phyloP scores from a whole-genome alignment of 2,329 filamentous ascomycete species.

The Aschersonia sp. region DNA sequence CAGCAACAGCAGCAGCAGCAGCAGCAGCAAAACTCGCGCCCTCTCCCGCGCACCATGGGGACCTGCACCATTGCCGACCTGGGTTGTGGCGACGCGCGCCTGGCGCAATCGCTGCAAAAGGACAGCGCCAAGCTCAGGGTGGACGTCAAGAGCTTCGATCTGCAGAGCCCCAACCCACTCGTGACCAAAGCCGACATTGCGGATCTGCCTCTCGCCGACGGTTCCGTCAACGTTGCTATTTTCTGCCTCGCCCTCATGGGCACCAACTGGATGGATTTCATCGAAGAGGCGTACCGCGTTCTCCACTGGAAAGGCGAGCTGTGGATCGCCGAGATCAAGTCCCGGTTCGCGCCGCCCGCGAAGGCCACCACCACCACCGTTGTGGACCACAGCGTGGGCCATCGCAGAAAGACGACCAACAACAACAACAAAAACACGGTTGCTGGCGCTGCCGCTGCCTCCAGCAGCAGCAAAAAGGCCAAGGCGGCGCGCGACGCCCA shows the following conservation, averaged over 20 bases:
- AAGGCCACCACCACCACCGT: conserved; percentile 19
- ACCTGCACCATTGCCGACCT: conserved; percentile 75
- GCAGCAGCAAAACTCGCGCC: conserved; percentile 13
- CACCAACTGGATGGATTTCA: conserved; percentile 93
- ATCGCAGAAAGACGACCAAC: conserved; percentile 37
- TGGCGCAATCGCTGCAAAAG: conserved; percentile 54
- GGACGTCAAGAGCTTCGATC: conserved; percentile 70
- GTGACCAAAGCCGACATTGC: conserved; percentile 86
- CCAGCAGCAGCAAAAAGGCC: conserved; percentile 23
- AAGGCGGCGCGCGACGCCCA: conserved; percentile 22
- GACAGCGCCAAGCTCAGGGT: conserved; percentile 54
- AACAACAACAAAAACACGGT: conserved; percentile 27
- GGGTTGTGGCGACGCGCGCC: conserved; percentile 81
- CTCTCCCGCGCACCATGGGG: conserved; percentile 59
- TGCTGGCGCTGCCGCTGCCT: too few species aligned
- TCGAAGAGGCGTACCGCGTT: conserved; percentile 89
- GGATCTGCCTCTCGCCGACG: conserved; percentile 60
- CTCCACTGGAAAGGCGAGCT: conserved; percentile 89
- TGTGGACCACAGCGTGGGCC: conserved; percentile 58
- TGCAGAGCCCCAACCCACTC: conserved; percentile 60
- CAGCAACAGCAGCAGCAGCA: not conserved
- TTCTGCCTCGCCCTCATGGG: conserved; percentile 98
- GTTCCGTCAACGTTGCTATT: conserved; percentile 70
- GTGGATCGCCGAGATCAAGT: conserved; percentile 96
- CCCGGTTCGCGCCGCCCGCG: conserved; percentile 48